Evolutionary conservation across 2,329 filamentous ascomycete genomes (phyloP), one percentile per base, ranked within the genome.

Genomic region (Calonectria leucothoes): DNA sequence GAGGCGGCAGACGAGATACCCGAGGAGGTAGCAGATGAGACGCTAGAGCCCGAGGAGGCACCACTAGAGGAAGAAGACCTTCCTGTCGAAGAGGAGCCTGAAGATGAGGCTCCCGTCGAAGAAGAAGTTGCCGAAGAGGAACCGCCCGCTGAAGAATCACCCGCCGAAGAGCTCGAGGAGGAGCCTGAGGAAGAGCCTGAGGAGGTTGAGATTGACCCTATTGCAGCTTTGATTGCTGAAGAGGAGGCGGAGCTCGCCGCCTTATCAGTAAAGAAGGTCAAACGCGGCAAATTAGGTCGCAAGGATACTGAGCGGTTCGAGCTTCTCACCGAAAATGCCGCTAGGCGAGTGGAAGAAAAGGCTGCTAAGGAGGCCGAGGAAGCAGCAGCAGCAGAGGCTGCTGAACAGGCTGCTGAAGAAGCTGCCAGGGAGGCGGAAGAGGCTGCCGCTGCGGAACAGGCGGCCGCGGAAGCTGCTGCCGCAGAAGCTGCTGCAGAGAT

Each of bases 261-360:
- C 1, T 78, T 87, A 6, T 86, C 84, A 48, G 84, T 85, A 39
- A 89, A 88, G 78, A 89, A 77, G 51, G 75, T 70, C 4, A 80
- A 66, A 49, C 79, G 73, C 55, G 78, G 78, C 25, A 80, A 73
- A 57, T 51, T 80, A 6, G 78, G 78, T 3, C 76, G 76, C 23
- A 80, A 78, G 45, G 78, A 80, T 67, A 78, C 77, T 6, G 78
- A 80, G 33, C 69, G 77, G 8, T 76, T 75, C 10, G 74, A 75
- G 10, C 17, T 59, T 17, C 73, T 80, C 5, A 63, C 72, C 4
- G 77, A 78, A 1, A 80, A 79, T 63, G 81, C 79, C 23, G 78
- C 79, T 11, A 77, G 73, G 55, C 77, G 77, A 45, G 78, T 73
- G 12, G 66, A 55, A 37, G 70, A 72, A 15, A 65, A 81, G 45